Percentiles rank a stretch among this genome's conserved stretches.
Conservation (phyloP, 768 basidiomycete species). For the Termitomyces sp. region DNA sequence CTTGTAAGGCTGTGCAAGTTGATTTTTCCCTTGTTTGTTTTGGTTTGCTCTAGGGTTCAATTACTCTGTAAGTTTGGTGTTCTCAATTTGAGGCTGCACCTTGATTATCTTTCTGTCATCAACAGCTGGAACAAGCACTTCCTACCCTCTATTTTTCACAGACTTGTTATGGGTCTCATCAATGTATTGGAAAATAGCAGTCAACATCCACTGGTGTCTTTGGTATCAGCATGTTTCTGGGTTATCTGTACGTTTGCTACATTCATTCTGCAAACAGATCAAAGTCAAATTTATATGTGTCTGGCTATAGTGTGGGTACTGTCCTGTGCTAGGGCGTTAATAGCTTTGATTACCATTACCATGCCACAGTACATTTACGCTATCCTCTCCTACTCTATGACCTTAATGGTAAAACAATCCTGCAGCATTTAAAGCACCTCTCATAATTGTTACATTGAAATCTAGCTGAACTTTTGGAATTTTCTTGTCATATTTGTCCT, state of each 20-base stretch:
- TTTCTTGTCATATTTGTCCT: conserved; percentile 73
- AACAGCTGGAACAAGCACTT: conserved; percentile 3
- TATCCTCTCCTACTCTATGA: no score
- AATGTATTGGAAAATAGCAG: conserved; percentile 30
- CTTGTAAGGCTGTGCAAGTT: no score
- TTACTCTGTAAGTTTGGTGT: background rate
- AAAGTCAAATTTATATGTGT: no score
- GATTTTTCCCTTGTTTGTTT: no score
- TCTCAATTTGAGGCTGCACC: background rate
- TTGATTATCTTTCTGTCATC: conserved; percentile 11
- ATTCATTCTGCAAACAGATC: no score
- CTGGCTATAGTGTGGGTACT: no score
- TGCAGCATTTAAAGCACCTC: no score
- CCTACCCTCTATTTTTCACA: background rate
- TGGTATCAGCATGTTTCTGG: no score
- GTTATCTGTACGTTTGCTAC: no score
- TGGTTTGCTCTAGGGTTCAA: no score
- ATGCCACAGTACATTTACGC: conserved; percentile 72
- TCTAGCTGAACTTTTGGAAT: conserved; percentile 86
- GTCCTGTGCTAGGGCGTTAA: no score
- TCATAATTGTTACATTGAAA: background rate
- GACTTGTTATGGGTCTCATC: conserved; percentile 25
- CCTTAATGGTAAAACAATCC: no score
- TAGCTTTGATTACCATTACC: conserved; percentile 79
- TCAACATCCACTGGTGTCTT: conserved; percentile 67